A percentile compares a stretch with the other conserved stretches of the same genome.
Evolutionary conservation across 169 alveolate genomes (phyloP).

Genomic region (Sarcocystis neurona): DNA sequence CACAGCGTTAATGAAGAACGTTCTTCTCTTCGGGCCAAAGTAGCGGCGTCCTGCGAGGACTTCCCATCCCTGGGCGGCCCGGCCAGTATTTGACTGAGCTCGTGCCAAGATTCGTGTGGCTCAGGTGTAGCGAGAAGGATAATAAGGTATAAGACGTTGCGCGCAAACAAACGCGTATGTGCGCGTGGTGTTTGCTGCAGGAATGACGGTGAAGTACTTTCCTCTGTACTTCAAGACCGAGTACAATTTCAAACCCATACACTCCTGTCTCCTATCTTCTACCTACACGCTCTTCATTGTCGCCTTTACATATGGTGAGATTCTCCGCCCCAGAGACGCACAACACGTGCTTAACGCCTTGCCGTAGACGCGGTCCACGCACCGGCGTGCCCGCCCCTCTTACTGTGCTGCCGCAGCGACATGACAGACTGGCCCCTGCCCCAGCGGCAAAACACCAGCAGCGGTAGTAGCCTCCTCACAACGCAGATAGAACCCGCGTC

Average conservation of each 20-base stretch:
- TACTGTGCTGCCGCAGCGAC: no score
- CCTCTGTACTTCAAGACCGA: conserved; percentile 41
- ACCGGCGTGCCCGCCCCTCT: no score
- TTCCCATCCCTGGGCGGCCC: no score
- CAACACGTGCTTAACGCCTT: not conserved
- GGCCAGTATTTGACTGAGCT: not conserved
- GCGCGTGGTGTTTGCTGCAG: conserved; percentile 28
- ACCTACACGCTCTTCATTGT: conserved; percentile 46
- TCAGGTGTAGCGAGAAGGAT: not conserved
- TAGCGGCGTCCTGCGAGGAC: no score
- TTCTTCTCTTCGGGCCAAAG: no score
- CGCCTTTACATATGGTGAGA: conserved; percentile 36
- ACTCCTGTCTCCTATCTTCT: conserved; percentile 19
- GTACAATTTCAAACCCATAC: conserved; percentile 46
- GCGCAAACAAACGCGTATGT: not conserved
- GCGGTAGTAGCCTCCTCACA: no score
- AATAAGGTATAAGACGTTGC: not conserved
- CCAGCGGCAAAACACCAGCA: no score
- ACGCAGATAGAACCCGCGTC: no score
- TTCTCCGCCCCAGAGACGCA: no score
- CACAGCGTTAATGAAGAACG: no score
- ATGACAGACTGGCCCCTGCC: no score
- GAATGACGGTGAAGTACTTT: conserved; percentile 62
- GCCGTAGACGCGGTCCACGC: not conserved
- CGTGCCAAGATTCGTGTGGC: not conserved